phyloP scores from a whole-genome alignment of 106 monocot genomes.

The Dactylorhiza incarnata region DNA sequence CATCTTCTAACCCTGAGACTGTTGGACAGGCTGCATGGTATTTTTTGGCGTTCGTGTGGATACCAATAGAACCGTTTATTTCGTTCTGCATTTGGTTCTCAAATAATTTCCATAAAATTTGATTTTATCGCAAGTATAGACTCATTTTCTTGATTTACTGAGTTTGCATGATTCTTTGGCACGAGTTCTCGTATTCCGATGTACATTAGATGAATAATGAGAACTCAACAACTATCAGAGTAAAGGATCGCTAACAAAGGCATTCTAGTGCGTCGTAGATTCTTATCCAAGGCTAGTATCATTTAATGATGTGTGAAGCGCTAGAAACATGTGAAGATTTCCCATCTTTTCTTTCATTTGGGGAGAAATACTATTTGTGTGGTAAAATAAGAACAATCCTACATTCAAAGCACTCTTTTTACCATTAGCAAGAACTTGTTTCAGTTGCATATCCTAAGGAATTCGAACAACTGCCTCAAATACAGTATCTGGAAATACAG shows the following conservation, averaged over 20 bases:
- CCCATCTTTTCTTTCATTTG: slow-evolving; percentile 8
- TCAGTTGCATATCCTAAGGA: slow-evolving; percentile 28
- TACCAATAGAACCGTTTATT: too few species aligned
- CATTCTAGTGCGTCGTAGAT: slow-evolving; percentile 5
- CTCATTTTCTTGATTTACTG: too few species aligned
- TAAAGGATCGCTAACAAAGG: slow-evolving; percentile 11
- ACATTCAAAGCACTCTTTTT: slow-evolving; percentile 28
- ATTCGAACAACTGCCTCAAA: slow-evolving; percentile 12
- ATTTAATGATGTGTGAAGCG: slow-evolving; percentile 9
- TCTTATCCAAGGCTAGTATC: slow-evolving; percentile 7
- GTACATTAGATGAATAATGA: too few species aligned
- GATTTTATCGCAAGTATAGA: too few species aligned
- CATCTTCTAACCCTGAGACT: too few species aligned
- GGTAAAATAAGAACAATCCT: slow-evolving; percentile 14
- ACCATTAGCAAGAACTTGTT: slow-evolving; percentile 47
- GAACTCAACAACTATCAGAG: too few species aligned
- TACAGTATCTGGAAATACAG: slow-evolving; percentile 5
- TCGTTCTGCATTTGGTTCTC: too few species aligned
- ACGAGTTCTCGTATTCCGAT: too few species aligned
- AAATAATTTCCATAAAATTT: too few species aligned
- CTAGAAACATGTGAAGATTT: slow-evolving; percentile 9
- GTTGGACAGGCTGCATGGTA: too few species aligned
- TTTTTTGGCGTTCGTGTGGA: too few species aligned
- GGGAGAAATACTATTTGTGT: slow-evolving; percentile 9
- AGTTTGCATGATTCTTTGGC: too few species aligned